A percentile compares a stretch with the other conserved stretches of the same genome.
These are phyloP conservation scores for Colletotrichum sp. DNA, from an alignment of 2,329 filamentous ascomycete genomes.

Conservation along the genomic window DNA sequence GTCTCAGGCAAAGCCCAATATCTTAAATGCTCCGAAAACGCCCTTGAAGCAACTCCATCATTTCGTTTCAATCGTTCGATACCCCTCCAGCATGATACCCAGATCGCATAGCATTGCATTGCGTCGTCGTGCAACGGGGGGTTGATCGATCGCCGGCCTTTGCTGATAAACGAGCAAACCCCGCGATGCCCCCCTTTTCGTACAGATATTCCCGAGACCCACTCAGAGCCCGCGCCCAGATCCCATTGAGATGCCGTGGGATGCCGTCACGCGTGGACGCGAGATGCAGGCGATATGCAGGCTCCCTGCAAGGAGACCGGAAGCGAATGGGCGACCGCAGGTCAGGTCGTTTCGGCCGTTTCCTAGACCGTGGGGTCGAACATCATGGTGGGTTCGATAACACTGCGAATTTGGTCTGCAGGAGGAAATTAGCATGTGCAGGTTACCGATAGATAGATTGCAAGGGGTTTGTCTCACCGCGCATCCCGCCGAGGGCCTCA, in stretches of 20 bases:
- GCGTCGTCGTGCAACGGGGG: neutral
- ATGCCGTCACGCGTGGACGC: neutral
- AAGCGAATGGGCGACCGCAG: neutral
- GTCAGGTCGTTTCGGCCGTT: neutral
- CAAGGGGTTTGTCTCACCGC: conserved; percentile 36
- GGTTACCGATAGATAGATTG: neutral
- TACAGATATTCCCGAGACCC: neutral
- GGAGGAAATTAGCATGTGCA: neutral
- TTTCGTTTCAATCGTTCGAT: conserved; percentile 12
- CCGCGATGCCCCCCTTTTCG: neutral
- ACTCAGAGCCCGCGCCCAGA: conserved; percentile 5
- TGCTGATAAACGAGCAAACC: conserved; percentile 20
- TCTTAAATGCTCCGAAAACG: conserved; percentile 13
- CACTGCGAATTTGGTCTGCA: conserved; percentile 29
- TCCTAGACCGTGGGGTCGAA: conserved; percentile 17
- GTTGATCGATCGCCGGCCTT: conserved; percentile 8
- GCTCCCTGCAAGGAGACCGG: neutral
- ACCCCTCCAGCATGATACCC: neutral
- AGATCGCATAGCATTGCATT: neutral
- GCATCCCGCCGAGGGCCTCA: conserved; percentile 50
- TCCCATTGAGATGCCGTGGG: neutral
- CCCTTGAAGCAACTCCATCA: neutral
- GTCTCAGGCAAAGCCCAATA: conserved; percentile 5
- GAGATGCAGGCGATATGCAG: neutral
- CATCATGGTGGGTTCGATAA: conserved; percentile 26